Evolutionary conservation across 495 filamentous ascomycete genomes (phyloP).

Genomic region (Bombardia bombarda): DNA sequence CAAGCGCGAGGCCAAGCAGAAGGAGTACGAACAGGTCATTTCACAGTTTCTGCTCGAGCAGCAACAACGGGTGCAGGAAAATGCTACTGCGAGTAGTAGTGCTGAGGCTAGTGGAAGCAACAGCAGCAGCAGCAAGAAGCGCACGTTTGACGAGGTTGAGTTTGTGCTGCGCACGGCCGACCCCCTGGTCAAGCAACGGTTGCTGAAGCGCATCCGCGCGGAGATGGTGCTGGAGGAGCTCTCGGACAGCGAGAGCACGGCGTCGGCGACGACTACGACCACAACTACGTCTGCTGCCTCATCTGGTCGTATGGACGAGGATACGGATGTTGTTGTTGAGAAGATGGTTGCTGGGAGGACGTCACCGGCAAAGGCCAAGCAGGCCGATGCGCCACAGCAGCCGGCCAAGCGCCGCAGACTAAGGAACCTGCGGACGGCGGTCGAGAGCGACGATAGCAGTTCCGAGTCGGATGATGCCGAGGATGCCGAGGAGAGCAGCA

Average conservation of each 20-base stretch:
- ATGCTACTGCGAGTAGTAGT: too few species aligned
- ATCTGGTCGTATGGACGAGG: slow-evolving; percentile 1
- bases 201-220: slow-evolving; percentile 43
- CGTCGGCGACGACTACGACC: slow-evolving; percentile 14
- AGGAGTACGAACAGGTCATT: slow-evolving; percentile 50
- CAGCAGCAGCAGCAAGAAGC: slow-evolving; percentile 23
- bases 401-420: slow-evolving; percentile 45
- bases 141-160: slow-evolving; percentile 38
- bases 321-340: not conserved
- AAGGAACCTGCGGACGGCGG: slow-evolving; percentile 41
- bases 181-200: slow-evolving; percentile 35
- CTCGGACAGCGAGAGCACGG: slow-evolving; percentile 30
- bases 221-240: slow-evolving; percentile 39
- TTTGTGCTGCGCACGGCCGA: slow-evolving; percentile 35
- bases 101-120: too few species aligned
- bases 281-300: slow-evolving; percentile 21
- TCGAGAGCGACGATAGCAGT: slow-evolving; percentile 21
- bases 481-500: slow-evolving; percentile 5
- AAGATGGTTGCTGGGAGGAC: too few species aligned
- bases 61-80: slow-evolving; percentile 14
- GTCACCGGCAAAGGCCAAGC: slow-evolving; percentile 19
- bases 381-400: slow-evolving; percentile 35
- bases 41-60: slow-evolving; percentile 26
- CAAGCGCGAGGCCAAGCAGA: slow-evolving; percentile 34
- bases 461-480: slow-evolving; percentile 3